A percentile compares a stretch with the other conserved stretches of the same genome.
Evolutionary conservation across 2,329 filamentous ascomycete species (phyloP).

Genomic region (Aureobasidium vineae): DNA sequence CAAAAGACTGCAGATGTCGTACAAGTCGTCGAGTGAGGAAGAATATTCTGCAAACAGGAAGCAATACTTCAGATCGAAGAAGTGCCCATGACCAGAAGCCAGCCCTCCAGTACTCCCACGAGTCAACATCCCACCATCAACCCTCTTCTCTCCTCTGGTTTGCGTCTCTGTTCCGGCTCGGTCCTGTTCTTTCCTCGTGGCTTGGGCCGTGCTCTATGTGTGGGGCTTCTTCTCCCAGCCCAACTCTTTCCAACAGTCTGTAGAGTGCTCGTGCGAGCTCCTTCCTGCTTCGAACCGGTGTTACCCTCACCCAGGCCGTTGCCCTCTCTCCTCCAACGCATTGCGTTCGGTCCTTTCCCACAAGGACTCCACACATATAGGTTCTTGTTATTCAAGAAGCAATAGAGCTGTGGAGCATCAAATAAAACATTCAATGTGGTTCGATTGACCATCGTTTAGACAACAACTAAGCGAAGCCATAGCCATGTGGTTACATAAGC

Average conservation of each 20-base stretch:
- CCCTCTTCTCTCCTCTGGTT: conserved; percentile 2
- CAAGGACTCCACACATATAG: not conserved
- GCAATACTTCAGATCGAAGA: not conserved
- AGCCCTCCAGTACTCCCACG: not conserved
- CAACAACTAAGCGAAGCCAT: not conserved
- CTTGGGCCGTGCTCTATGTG: conserved; percentile 12
- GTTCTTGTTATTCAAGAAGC: conserved; percentile 8
- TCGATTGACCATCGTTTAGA: not conserved
- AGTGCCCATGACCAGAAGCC: conserved; percentile 6
- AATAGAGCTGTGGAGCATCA: conserved; percentile 20
- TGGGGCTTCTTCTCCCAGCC: conserved; percentile 13
- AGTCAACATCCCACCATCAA: conserved; percentile 15
- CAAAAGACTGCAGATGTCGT: not conserved
- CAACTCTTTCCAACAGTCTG: not conserved
- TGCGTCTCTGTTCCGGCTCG: conserved; percentile 19
- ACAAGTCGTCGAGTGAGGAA: not conserved
- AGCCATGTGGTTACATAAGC: not conserved
- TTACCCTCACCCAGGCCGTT: conserved; percentile 9
- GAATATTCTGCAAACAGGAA: not conserved
- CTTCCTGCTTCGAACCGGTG: not conserved
- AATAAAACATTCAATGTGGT: conserved; percentile 4
- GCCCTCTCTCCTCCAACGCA: not conserved
- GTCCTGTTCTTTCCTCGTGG: conserved; percentile 18
- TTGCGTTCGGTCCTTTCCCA: conserved; percentile 13
- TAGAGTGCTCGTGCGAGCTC: conserved; percentile 15